Percentiles rank a stretch among this genome's conserved stretches.
phyloP scores from a whole-genome alignment of 2,329 filamentous ascomycete genomes.

The Microdochium trichocladiopsis region DNA sequence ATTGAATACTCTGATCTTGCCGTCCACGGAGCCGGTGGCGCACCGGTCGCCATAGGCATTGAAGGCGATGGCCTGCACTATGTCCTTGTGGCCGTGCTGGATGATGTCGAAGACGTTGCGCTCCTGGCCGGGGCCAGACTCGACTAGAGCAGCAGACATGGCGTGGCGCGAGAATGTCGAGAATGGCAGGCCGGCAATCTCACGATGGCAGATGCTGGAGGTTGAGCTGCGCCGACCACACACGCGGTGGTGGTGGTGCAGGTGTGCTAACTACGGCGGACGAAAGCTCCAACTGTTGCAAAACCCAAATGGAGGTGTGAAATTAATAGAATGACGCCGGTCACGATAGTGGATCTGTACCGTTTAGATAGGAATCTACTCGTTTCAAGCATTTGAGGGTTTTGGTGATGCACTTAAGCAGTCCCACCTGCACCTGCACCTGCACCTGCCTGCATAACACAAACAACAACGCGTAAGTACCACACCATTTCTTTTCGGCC shows the following conservation, averaged over 20 bases:
- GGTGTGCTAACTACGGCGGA: too few relatives aligned
- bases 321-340: not conserved
- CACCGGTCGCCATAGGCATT: slow-evolving; percentile 90
- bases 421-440: too few relatives aligned
- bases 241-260: too few relatives aligned
- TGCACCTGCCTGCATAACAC: not conserved
- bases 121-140: not conserved
- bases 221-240: too few relatives aligned
- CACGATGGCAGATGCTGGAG: too few relatives aligned
- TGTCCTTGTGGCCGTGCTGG: slow-evolving; percentile 69
- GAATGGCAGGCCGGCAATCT: not conserved
- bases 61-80: slow-evolving; percentile 80
- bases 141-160: not conserved
- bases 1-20: slow-evolving; percentile 88
- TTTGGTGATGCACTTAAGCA: not conserved
- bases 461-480: not conserved
- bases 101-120: slow-evolving; percentile 47
- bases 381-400: not conserved
- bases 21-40: slow-evolving; percentile 85
- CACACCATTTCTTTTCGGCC: not conserved
- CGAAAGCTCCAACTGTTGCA: too few relatives aligned
- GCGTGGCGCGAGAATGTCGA: not conserved
- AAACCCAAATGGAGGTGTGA: not conserved
- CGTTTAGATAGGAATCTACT: not conserved
- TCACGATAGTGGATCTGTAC: not conserved